Base-by-base conservation (phyloP, 768 basidiomycete genomes). In the Auricularia sp. region DNA sequence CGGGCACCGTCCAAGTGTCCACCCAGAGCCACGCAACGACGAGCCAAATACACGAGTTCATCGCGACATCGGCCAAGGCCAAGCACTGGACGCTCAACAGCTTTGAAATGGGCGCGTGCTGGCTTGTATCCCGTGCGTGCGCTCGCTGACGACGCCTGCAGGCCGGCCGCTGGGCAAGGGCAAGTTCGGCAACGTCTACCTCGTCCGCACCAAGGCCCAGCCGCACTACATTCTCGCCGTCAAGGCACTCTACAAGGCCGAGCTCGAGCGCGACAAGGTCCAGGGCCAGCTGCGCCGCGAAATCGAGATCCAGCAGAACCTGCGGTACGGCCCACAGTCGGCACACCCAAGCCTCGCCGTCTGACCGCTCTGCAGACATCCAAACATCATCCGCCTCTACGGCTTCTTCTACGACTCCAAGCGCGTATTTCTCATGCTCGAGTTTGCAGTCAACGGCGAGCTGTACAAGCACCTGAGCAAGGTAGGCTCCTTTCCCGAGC, bases 221-320 rank as follows among this genome's bases (percentile, higher is more conserved):
- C 93, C 94, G 1, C 85, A 88, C 66, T 98, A 91, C 79, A 96
- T 98, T 73, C 85, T 98, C 71, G 96, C 96, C 29, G 86, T 98
- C 47, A 51, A 51, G 70, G 78, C 78, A 65, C 65, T 80, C 63
- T 77, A 79, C 71, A 81, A 81, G 69, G 70, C 72, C 13, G 80
- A 81, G 68, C 75, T 81, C 66, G 70, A 80, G 47, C 70, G 74
- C 24, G 75, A 74, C 54, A 75, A 75, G 65, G 78, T 80, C 16
- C 79, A 81, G 72, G 78, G 77, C 65, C 80, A 81, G 68, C 75
- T 79, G n/a, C 64, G 80, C 62, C 67, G 80, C 58, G 80, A 81
- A 70, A 80, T 81, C 44, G 80, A 81, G 72, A 81, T 81, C 39
- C 79, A 80, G 67, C 72, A 72, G 64, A 76, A 79, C 64, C 65